Conservation (phyloP, 148 eudicot species). For the Dianthus caryophyllus region DNA sequence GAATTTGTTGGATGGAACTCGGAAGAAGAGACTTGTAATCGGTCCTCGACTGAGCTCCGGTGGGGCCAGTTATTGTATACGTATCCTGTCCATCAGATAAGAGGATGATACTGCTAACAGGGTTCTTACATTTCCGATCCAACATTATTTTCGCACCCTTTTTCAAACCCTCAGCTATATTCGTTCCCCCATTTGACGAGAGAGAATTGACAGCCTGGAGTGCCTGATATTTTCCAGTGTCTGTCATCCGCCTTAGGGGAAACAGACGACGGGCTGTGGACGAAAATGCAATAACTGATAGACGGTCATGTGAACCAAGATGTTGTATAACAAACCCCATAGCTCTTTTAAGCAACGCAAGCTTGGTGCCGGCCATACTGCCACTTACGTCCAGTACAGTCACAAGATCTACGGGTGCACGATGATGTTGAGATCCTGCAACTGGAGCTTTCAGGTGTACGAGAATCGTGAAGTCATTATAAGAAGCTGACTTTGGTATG, state of each 20-base stretch:
- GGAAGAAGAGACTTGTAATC: constrained; percentile 62
- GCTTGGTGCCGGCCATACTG: constrained; percentile 93
- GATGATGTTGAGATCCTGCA: constrained; percentile 40
- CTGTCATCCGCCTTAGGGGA: constrained; percentile 70
- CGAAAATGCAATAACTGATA: constrained; percentile 77
- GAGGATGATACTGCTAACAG: constrained; percentile 71
- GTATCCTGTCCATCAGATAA: constrained; percentile 88
- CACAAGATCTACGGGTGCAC: constrained; percentile 77
- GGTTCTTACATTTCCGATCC: constrained; percentile 64
- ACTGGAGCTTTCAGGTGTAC: constrained; percentile 80
- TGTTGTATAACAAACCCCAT: constrained; percentile 87
- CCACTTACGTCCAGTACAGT: constrained; percentile 84
- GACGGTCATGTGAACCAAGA: constrained; percentile 69
- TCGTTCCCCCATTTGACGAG: constrained; percentile 93
- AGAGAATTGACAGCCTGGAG: constrained; percentile 68
- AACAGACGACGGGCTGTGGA: constrained; percentile 72
- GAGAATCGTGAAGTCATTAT: constrained; percentile 47
- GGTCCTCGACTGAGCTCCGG: no score
- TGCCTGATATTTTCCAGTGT: constrained; percentile 58
- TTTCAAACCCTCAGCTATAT: constrained; percentile 81
- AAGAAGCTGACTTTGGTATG: constrained; percentile 31
- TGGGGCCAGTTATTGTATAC: no score
- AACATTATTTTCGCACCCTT: constrained; percentile 71
- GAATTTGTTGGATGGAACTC: constrained; percentile 46
- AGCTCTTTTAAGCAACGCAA: constrained; percentile 77